Evolutionary conservation across 148 eudicot species (phyloP).

Genomic region (Suaeda aralocaspica): DNA sequence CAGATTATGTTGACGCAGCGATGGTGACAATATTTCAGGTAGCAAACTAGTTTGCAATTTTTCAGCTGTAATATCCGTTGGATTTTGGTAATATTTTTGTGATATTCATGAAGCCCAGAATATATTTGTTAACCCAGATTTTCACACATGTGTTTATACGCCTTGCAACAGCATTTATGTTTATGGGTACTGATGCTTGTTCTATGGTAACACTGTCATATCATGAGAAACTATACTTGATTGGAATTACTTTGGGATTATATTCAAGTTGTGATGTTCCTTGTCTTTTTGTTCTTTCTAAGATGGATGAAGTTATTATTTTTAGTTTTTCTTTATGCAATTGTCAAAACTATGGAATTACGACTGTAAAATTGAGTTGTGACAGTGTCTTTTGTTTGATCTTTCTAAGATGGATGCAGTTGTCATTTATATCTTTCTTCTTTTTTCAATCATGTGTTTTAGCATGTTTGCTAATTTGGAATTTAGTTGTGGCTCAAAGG

Average conservation of each 20-base stretch:
- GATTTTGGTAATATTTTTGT: not conserved
- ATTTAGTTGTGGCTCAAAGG: not conserved
- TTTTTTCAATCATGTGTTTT: not conserved
- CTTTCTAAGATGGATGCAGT: no score
- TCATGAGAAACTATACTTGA: not conserved
- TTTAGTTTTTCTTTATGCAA: no score
- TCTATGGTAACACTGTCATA: not conserved
- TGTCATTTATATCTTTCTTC: no score
- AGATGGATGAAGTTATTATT: not conserved
- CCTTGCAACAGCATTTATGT: not conserved
- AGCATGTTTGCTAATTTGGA: not conserved
- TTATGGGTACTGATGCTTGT: not conserved
- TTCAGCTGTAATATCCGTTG: not conserved
- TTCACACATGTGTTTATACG: not conserved
- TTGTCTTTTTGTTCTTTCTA: not conserved
- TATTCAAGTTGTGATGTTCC: no score
- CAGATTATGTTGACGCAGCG: conserved; percentile 82
- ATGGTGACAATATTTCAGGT: conserved; percentile 95
- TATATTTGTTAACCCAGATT: not conserved
- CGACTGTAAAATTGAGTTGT: no score
- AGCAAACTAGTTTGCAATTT: conserved; percentile 30
- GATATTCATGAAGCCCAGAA: not conserved
- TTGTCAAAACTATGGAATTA: no score
- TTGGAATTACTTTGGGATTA: not conserved
- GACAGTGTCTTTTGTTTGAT: no score